Conservation (phyloP, 169 alveolate genomes). For the Plasmodium relictum region DNA sequence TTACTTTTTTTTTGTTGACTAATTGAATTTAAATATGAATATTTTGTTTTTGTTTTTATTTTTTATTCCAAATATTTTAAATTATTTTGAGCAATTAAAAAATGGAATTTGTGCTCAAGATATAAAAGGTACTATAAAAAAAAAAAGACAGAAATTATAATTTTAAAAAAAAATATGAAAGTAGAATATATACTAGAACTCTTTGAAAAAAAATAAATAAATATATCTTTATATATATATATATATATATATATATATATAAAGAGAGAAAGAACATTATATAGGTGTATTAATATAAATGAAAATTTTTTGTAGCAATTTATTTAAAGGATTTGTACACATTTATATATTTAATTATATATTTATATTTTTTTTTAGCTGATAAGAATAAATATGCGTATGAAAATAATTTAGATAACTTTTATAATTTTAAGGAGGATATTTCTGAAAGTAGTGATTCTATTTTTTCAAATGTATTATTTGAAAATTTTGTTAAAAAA, state of each 20-base stretch:
- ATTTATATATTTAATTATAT: too few species aligned
- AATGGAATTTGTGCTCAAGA: constrained; percentile 24
- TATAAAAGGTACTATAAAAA: constrained; percentile 18
- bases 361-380: background rate
- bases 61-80: constrained; percentile 35
- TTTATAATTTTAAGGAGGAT: background rate
- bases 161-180: background rate
- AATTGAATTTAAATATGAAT: constrained; percentile 35
- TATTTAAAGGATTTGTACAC: too few species aligned
- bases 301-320: too few species aligned
- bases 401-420: background rate
- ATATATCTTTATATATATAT: background rate
- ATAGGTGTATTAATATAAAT: too few species aligned
- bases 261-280: too few species aligned
- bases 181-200: background rate
- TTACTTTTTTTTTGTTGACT: constrained; percentile 11
- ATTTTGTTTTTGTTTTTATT: constrained; percentile 47
- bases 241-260: background rate
- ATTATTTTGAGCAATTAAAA: constrained; percentile 40
- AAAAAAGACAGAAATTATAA: constrained; percentile 6
- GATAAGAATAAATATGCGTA: background rate
- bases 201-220: background rate
- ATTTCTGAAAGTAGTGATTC: background rate
- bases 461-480: background rate
- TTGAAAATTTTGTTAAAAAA: constrained; percentile 1